phyloP scores from a whole-genome alignment of 257 asterid genomes.

The Nicotiana paniculata region DNA sequence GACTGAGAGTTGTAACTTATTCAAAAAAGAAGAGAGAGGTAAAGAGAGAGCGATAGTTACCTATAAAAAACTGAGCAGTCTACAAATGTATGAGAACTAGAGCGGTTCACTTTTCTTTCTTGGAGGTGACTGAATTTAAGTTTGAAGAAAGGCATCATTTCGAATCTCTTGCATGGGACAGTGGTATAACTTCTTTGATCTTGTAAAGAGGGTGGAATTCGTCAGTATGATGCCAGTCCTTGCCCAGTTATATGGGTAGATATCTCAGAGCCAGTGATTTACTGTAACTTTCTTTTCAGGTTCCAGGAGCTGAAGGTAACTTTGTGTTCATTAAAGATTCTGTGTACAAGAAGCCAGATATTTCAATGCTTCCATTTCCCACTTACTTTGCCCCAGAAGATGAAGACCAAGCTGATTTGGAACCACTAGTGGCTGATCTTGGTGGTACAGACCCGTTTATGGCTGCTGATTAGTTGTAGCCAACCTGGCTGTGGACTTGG shows the following conservation, averaged over 20 bases:
- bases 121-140: neutral
- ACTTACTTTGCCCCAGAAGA: conserved; percentile 72
- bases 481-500: neutral
- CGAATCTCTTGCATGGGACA: neutral
- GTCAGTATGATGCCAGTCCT: neutral
- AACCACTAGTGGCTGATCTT: conserved; percentile 64
- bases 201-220: neutral
- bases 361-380: conserved; percentile 71
- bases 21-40: neutral
- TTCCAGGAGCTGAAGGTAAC: conserved; percentile 91
- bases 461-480: conserved; percentile 57
- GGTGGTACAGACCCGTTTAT: conserved; percentile 86
- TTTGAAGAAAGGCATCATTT: neutral
- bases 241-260: neutral
- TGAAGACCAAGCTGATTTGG: conserved; percentile 45
- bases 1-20: neutral
- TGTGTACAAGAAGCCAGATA: conserved; percentile 66
- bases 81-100: neutral
- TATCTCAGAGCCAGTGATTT: neutral
- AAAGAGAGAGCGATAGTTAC: neutral
- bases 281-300: conserved; percentile 31
- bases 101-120: neutral
- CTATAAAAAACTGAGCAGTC: neutral
- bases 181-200: neutral
- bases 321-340: conserved; percentile 81